Evolutionary conservation across 352 stramenopile species (phyloP), one percentile per base, ranked within the genome.

Genomic region (Hyaloperonospora arabidopsidis): DNA sequence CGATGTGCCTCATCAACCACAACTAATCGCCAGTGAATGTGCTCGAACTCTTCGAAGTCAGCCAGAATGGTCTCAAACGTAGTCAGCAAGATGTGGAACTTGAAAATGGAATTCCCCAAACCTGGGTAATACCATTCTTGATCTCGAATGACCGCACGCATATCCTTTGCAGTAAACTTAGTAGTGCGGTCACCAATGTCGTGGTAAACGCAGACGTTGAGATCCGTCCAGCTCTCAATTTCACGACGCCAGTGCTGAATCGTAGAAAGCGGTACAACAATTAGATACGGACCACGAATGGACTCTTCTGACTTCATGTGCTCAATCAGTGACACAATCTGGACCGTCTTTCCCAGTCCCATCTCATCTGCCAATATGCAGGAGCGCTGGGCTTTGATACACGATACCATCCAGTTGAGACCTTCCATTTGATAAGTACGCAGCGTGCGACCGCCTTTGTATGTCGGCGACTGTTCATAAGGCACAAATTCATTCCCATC

Each of bases 131-230:
- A 92, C 86, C 86, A 95, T 63, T 93, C 83, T 38, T 93, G 82
- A 18, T 89, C 68, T 21, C 86, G 84, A 44, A 95, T 88, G 28
- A 95, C 71, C 22, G 76, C 72, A 11, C 86, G 75, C 79, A 93
- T 91, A 43, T 95, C 84, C 49, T 95, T 95, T 1, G 83, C 81
- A 11, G 73, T 92, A 61, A 87, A 93, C 44, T 88, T 87, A 46
- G 62, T 86, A 0, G 67, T 78, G 7, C 76, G 72, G 50, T 93
- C 85, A 11, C 86, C 78, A 65, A 93, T 83, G 64, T 99, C 97
- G 63, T 99, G 96, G 69, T 99, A 99, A 0, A 98, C 91, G 59
- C 96, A 98, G 22, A 97, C 95, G 44, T 98, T 96, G 65, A 99
- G 91, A 68, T 99, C 94, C n/a, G 96, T 98, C 93, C 64, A 96